phyloP scores from a whole-genome alignment of 768 basidiomycete genomes.

The Lactarius sanguifluus region DNA sequence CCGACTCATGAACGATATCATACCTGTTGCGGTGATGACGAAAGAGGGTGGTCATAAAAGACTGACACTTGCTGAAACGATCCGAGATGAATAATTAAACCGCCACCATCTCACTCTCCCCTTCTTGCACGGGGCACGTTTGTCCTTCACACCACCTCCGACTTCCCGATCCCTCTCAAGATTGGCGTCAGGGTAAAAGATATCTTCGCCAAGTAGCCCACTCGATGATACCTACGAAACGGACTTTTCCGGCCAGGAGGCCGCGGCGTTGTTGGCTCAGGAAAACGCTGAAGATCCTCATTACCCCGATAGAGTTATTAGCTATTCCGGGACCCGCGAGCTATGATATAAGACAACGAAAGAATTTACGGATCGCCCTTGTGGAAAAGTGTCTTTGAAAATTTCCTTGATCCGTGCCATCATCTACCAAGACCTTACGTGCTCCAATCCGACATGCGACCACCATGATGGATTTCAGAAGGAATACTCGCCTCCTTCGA shows the following conservation, averaged over 20 bases:
- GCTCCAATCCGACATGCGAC: too few species aligned
- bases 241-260: constrained; percentile 4
- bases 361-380: too few species aligned
- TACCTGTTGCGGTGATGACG: neutral
- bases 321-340: constrained; percentile 3
- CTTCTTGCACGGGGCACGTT: neutral
- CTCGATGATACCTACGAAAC: neutral
- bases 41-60: neutral
- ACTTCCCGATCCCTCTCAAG: neutral
- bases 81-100: neutral
- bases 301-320: neutral
- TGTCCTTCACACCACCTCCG: neutral
- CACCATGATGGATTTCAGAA: too few species aligned
- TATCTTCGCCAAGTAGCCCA: neutral
- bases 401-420: too few species aligned
- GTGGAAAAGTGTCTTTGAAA: too few species aligned
- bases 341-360: too few species aligned
- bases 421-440: too few species aligned
- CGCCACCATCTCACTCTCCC: neutral
- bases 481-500: too few species aligned
- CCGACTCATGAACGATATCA: neutral
- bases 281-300: neutral
- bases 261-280: constrained; percentile 1
- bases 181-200: neutral
- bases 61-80: too few species aligned